Base-by-base conservation (phyloP, 345 rosid genomes). In the Lumnitzera racemosa region DNA sequence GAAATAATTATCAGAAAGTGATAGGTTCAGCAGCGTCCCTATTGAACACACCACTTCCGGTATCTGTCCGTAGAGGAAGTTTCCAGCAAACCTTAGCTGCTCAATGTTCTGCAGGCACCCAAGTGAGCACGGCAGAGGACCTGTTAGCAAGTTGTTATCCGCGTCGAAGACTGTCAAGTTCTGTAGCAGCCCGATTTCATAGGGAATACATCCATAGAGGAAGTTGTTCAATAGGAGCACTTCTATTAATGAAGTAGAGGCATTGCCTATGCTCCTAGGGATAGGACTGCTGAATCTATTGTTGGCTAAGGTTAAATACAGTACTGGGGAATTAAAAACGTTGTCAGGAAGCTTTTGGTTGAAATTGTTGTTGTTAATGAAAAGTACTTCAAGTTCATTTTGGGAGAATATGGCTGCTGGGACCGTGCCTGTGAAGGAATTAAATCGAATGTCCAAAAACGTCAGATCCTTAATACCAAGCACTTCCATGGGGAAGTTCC, bases 301-400 rank as follows among this genome's bases (percentile, higher is more conserved):
- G 72, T 75, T 68, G 17, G 82, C 86, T 12, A 78, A 55, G 12
- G 80, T 68, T 48, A 81, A 74, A 57, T 73, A 75, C 13, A 56
- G 57, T 16, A 62, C 78, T 2, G 69, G 65, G 12, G 77, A 62
- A 17, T 70, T 51, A 2, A 82, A 78, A 3, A 81, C 47, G 59
- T 59, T 71, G 11, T 66, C 46, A 2, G 82, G 83, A 15, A 78
- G 65, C 12, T 8, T 43, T 27, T 53, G 75, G 17, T 27, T 52
- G 70, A 81, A 81, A 11, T 61, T 56, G 61, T 81, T 81, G 75
- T 78, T 69, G 72, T 78, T 81, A 51, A 81, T 65, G 62, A 75
- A 75, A 16, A 81, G 73, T 4, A 46, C 66, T 23, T 71, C 70
- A 15, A 81, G 70, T 15, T 46, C 43, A 36, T 5, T 2, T 64